These are phyloP conservation scores for Candida neerlandica DNA, from an alignment of 1,139 yeast species.

Conservation along the genomic window DNA sequence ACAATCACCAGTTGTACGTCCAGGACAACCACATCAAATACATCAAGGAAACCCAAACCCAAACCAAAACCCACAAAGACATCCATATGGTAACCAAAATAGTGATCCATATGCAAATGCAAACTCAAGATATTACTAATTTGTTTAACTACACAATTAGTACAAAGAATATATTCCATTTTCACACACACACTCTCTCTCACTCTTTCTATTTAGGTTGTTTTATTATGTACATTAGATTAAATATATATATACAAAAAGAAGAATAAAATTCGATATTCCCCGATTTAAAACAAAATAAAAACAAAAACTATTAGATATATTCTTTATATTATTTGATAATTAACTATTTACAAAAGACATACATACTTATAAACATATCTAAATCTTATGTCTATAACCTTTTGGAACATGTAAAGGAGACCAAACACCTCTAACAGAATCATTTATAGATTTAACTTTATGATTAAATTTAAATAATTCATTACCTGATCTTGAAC, in stretches of 20 bases:
- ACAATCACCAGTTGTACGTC: not conserved
- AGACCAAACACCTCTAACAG: conserved; percentile 97
- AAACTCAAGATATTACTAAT: conserved; percentile 12
- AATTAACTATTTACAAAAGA: not conserved
- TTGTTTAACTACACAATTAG: not conserved
- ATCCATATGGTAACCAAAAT: conserved; percentile 10
- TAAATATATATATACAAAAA: not conserved
- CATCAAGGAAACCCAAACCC: too few species aligned
- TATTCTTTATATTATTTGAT: too few species aligned
- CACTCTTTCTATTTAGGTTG: not conserved
- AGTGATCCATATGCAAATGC: conserved; percentile 13
- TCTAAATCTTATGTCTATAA: conserved; percentile 65
- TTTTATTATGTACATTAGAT: conserved; percentile 3
- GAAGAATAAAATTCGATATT: too few species aligned
- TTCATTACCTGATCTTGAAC: conserved; percentile 43
- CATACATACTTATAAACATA: not conserved
- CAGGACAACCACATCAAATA: not conserved
- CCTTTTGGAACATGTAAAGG: conserved; percentile 82
- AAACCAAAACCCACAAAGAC: not conserved
- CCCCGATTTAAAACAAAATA: too few species aligned
- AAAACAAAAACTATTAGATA: too few species aligned
- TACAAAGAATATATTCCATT: too few species aligned
- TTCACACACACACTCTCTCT: too few species aligned
- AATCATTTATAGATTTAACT: conserved; percentile 76
- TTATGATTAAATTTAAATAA: conserved; percentile 57